phyloP scores from a whole-genome alignment of 1,284 basidiomycete genomes.

The Irpex lacteus region DNA sequence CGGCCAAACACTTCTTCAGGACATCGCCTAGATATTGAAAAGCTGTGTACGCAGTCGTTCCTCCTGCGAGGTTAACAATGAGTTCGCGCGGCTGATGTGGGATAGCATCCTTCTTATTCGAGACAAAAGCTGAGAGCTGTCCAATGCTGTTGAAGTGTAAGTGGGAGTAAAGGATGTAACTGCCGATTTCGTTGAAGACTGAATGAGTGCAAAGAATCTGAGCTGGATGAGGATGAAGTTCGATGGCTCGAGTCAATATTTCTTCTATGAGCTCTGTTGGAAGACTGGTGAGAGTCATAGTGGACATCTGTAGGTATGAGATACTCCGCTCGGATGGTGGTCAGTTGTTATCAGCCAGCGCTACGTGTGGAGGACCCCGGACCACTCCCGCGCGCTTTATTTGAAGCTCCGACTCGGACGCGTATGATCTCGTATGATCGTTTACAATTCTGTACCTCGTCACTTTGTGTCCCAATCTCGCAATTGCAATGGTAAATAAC shows the following conservation, averaged over 20 bases:
- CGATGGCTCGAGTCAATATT: neutral
- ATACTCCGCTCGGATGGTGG: no score
- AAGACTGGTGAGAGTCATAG: neutral
- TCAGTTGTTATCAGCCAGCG: no score
- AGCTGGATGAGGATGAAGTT: conserved; percentile 20
- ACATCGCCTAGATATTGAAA: conserved; percentile 28
- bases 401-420: no score
- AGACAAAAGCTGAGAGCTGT: conserved; percentile 29
- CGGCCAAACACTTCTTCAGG: conserved; percentile 13
- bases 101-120: conserved; percentile 17
- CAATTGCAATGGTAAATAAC: no score
- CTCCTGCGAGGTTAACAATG: conserved; percentile 29
- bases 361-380: neutral
- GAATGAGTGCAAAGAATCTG: conserved; percentile 29
- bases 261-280: neutral
- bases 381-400: neutral
- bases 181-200: conserved; percentile 23
- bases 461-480: no score
- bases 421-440: no score
- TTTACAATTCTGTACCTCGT: no score
- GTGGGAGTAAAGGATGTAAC: conserved; percentile 28
- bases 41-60: conserved; percentile 27
- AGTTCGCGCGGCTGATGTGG: conserved; percentile 26
- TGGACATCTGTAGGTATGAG: no score
- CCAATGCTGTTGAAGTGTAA: conserved; percentile 29